These are phyloP conservation scores for Sonneratia alba DNA, from an alignment of 345 rosid species.

Conservation along the genomic window DNA sequence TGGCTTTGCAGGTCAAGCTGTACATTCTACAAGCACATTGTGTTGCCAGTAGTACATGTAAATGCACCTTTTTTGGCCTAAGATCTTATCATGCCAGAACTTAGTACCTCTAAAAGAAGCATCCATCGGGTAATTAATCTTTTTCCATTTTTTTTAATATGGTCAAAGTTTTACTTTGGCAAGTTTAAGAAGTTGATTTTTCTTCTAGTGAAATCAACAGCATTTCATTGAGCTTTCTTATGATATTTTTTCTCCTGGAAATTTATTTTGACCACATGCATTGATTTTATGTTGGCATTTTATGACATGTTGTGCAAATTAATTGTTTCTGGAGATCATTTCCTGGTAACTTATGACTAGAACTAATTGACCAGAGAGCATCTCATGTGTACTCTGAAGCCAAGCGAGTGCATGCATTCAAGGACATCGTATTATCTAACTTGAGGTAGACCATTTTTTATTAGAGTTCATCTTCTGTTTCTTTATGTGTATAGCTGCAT, in stretches of 20 bases:
- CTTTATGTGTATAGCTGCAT: background rate
- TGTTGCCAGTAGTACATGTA: background rate
- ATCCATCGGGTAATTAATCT: background rate
- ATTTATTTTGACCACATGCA: background rate
- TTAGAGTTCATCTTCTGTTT: slow-evolving; percentile 3
- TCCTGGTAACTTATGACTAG: background rate
- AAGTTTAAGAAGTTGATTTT: no score
- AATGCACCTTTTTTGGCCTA: background rate
- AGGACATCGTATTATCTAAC: slow-evolving; percentile 62
- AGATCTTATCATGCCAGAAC: background rate
- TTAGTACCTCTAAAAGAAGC: background rate
- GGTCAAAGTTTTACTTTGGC: background rate
- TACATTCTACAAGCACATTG: background rate
- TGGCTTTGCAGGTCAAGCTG: background rate
- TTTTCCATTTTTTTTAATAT: background rate
- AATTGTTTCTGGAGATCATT: background rate
- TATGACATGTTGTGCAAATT: background rate
- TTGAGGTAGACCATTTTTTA: slow-evolving; percentile 32
- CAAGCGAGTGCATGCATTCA: slow-evolving; percentile 70
- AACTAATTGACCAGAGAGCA: slow-evolving; percentile 53
- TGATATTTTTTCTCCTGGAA: background rate
- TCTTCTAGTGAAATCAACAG: background rate
- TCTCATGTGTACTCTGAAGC: slow-evolving; percentile 91
- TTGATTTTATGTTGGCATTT: background rate
- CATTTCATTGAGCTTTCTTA: background rate